Evolutionary conservation across 208 protist genomes (phyloP).

Genomic region (Acanthamoeba castellanii): DNA sequence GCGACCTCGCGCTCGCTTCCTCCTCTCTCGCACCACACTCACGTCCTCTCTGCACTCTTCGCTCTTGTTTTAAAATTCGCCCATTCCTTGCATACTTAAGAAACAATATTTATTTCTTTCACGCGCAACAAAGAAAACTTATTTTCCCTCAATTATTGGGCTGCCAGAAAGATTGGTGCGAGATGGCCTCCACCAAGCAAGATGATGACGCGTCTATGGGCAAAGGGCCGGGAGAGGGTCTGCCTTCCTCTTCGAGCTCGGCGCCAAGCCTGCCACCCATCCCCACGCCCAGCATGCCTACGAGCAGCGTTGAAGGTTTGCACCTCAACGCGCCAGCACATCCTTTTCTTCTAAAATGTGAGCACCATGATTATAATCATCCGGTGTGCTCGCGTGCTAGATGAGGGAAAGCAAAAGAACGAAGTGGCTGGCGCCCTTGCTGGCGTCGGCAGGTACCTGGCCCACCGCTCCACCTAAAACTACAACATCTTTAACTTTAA

Average conservation of each 20-base stretch:
- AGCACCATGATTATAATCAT: not conserved
- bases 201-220: no score
- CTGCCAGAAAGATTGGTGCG: not conserved
- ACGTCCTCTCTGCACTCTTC: no score
- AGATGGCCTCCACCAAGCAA: not conserved
- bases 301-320: not conserved
- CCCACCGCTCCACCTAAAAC: not conserved
- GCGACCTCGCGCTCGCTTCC: not conserved
- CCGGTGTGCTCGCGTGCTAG: not conserved
- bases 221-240: no score
- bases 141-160: not conserved
- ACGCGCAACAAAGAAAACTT: no score
- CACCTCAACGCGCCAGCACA: no score
- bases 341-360: not conserved
- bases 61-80: no score
- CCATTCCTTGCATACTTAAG: no score
- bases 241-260: not conserved
- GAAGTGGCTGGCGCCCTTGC: constrained; percentile 30
- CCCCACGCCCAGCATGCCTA: not conserved
- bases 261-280: not conserved
- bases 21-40: not conserved
- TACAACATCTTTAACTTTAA: no score
- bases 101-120: no score
- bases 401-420: constrained; percentile 22
- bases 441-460: not conserved